Evolutionary conservation across 306 rosid genomes (phyloP), one percentile per base, ranked within the genome.

Genomic region (Arachis hypogaea): DNA sequence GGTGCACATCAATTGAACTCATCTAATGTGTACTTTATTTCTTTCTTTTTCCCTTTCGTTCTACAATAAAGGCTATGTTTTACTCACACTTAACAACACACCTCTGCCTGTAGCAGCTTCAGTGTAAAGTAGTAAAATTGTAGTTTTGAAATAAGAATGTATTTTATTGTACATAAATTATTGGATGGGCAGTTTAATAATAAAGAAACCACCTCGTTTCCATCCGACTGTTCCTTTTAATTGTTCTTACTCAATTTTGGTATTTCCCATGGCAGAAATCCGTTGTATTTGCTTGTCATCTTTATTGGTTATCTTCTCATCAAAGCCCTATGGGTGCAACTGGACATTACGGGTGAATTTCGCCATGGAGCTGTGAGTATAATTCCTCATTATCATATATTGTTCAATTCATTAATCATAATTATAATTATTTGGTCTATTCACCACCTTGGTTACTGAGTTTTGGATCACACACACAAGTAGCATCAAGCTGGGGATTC

Each of bases 241-340:
- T 29, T 49, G 42, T 66, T 78, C 82, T 84, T 16, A 83, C 82
- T 60, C 47, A 66, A 38, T 70, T 68, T 68, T 30, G n/a, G 33
- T 10, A 33, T 63, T 68, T 47, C 75, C 64, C 44, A 38, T 84
- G 80, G 85, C 98, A 95, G 99, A 87, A 95, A 95, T 77, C 99
- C 99, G 51, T 74, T 95, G 74, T 95, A 90, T 78, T 72, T 95
- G 78, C 76, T 87, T 40, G 73, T 92, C 55, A 82, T 95, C 82
- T 92, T 95, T 82, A 83, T 92, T 65, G 89, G 72, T 70, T 95
- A 56, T 78, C 85, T 95, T 67, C 90, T 95, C 40, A 0, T 69
- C 28, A 90, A 90, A 89, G 97, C 99, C 83, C 75, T 92, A 30
- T 95, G 98, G 97, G 93, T 90, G 79, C 99, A 95, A 81, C 86